phyloP scores from a whole-genome alignment of 176 grass and related monocot species.

The Juncus effusus region DNA sequence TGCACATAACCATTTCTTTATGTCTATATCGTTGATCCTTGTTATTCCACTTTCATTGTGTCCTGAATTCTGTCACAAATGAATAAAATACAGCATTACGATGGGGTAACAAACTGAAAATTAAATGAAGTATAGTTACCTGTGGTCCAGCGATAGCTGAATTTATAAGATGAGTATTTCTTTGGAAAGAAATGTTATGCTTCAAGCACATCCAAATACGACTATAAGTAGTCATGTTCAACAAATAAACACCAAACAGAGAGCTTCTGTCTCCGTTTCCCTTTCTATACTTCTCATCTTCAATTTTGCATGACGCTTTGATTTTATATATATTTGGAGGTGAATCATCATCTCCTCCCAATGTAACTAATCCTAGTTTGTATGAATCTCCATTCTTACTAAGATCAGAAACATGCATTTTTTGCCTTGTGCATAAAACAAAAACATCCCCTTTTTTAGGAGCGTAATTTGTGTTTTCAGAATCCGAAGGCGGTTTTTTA shows the following conservation, averaged over 20 bases:
- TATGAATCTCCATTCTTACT: not conserved
- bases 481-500: not conserved
- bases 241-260: constrained; percentile 30
- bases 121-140: constrained; percentile 1
- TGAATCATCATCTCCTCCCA: constrained; percentile 2
- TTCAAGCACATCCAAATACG: constrained; percentile 51
- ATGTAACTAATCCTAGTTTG: constrained; percentile 26
- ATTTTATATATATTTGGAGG: constrained; percentile 16
- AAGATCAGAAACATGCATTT: constrained; percentile 25
- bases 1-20: constrained; percentile 2
- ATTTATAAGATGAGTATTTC: constrained; percentile 28
- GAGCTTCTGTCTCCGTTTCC: not conserved
- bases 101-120: not conserved
- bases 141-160: not conserved
- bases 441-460: constrained; percentile 44
- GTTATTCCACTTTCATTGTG: not conserved
- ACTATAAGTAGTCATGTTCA: constrained; percentile 41
- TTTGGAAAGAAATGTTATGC: not conserved
- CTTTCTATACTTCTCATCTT: not conserved
- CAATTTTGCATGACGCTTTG: constrained; percentile 32
- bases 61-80: not conserved
- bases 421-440: constrained; percentile 15
- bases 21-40: constrained; percentile 5
- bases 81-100: no score
- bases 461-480: not conserved